Conservation (phyloP, 352 stramenopile genomes). For the Phytophthora chlamydospora region DNA sequence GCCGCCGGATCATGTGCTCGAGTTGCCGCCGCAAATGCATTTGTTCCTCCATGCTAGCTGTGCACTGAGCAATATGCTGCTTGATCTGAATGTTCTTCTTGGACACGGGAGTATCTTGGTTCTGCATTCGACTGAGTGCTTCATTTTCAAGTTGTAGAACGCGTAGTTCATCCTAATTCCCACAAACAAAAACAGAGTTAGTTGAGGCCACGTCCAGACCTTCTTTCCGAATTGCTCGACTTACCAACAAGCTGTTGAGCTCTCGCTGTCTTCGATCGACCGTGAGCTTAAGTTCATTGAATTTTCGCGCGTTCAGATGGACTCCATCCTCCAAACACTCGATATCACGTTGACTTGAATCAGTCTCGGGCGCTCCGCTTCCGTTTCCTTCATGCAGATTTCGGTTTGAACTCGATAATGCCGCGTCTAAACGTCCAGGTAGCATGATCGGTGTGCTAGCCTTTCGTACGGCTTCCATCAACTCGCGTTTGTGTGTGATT, state of each 20-base stretch:
- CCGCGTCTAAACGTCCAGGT: slow-evolving; percentile 42
- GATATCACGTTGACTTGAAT: slow-evolving; percentile 63
- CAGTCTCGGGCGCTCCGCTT: slow-evolving; percentile 36
- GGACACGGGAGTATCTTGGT: slow-evolving; percentile 78
- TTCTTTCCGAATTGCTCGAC: neutral
- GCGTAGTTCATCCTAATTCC: slow-evolving; percentile 63
- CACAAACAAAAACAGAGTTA: slow-evolving; percentile 2
- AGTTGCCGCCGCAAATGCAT: slow-evolving; percentile 75
- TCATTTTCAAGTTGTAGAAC: slow-evolving; percentile 76
- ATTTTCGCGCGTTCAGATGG: slow-evolving; percentile 73
- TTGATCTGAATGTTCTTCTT: slow-evolving; percentile 75
- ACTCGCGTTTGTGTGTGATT: slow-evolving; percentile 78
- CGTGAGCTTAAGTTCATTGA: slow-evolving; percentile 80
- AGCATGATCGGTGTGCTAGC: slow-evolving; percentile 72
- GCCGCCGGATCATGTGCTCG: slow-evolving; percentile 82
- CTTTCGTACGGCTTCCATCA: slow-evolving; percentile 80
- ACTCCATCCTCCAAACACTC: slow-evolving; percentile 76
- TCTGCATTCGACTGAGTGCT: slow-evolving; percentile 71
- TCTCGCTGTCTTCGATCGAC: slow-evolving; percentile 70
- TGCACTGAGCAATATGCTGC: slow-evolving; percentile 72
- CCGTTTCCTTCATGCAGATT: slow-evolving; percentile 30
- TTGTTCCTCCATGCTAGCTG: slow-evolving; percentile 79
- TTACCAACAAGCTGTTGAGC: slow-evolving; percentile 62
- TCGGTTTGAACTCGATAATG: slow-evolving; percentile 32
- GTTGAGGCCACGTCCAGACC: no score